phyloP scores from a whole-genome alignment of 202 grass and related monocot species.

The Schoenoplectus tabernaemontani region DNA sequence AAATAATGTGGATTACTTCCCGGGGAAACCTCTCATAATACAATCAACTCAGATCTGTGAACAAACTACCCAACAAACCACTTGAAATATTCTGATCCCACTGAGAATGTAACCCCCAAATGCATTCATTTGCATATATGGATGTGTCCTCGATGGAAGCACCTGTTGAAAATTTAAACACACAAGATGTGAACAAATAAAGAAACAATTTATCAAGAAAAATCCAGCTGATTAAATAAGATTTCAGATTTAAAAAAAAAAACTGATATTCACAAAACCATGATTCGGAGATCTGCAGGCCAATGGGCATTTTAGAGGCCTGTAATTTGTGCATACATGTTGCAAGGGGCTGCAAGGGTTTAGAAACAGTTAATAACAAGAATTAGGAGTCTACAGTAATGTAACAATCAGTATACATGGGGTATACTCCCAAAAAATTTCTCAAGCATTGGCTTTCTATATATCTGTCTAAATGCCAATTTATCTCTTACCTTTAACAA shows the following conservation, averaged over 20 bases:
- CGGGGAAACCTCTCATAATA: not conserved
- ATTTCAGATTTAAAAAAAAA: not conserved
- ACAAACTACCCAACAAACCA: not conserved
- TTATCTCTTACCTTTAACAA: not conserved
- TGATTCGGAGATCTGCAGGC: constrained; percentile 79
- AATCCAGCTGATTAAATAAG: not conserved
- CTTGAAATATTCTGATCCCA: constrained; percentile 37
- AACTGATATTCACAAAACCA: constrained; percentile 99
- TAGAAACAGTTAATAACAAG: not conserved
- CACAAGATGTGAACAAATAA: not conserved
- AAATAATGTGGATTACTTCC: not conserved
- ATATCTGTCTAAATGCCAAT: not conserved
- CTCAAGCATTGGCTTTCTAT: not conserved
- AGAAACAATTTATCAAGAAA: not conserved
- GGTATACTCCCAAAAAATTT: no score
- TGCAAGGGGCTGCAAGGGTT: constrained; percentile 67
- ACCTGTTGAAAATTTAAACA: constrained; percentile 35
- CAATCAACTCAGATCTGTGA: not conserved
- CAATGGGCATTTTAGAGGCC: constrained; percentile 62
- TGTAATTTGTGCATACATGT: constrained; percentile 80
- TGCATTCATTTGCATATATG: constrained; percentile 89
- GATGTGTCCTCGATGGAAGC: constrained; percentile 76
- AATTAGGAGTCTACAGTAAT: not conserved
- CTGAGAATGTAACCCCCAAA: constrained; percentile 90
- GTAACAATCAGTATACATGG: not conserved